phyloP scores from a whole-genome alignment of 345 rosid species.

The Murraya paniculata region DNA sequence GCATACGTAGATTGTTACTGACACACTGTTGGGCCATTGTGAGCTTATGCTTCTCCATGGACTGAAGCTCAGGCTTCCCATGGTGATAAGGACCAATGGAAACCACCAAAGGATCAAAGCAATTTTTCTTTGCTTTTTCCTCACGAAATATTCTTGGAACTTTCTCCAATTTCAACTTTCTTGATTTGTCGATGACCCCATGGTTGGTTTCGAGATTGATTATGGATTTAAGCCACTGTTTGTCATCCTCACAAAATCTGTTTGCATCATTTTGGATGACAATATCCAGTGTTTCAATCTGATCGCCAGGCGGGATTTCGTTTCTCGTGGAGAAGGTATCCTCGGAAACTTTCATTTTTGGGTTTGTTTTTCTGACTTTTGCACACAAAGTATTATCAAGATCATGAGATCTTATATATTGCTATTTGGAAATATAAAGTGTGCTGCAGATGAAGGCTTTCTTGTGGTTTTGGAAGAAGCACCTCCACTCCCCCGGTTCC shows the following conservation, averaged over 20 bases:
- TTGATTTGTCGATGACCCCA: background rate
- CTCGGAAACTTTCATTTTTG: background rate
- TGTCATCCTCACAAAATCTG: background rate
- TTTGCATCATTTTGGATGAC: background rate
- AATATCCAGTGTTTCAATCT: background rate
- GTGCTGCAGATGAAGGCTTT: too few relatives aligned
- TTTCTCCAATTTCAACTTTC: background rate
- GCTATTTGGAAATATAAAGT: background rate
- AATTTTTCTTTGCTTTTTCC: background rate
- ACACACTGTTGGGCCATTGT: background rate
- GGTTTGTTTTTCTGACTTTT: background rate
- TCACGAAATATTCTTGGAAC: constrained; percentile 3
- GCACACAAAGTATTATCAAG: background rate
- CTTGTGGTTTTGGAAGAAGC: background rate
- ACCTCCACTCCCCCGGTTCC: background rate
- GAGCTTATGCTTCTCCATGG: background rate
- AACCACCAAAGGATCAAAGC: constrained; percentile 19
- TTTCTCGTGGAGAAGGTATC: background rate
- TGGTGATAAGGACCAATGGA: constrained; percentile 29
- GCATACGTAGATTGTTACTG: background rate
- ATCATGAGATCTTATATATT: background rate
- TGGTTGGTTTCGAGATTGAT: background rate
- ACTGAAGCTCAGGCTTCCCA: background rate
- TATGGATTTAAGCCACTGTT: background rate
- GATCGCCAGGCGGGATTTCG: background rate